These are phyloP conservation scores for Daldinia childiae DNA, from an alignment of 495 filamentous ascomycete species.

Conservation along the genomic window DNA sequence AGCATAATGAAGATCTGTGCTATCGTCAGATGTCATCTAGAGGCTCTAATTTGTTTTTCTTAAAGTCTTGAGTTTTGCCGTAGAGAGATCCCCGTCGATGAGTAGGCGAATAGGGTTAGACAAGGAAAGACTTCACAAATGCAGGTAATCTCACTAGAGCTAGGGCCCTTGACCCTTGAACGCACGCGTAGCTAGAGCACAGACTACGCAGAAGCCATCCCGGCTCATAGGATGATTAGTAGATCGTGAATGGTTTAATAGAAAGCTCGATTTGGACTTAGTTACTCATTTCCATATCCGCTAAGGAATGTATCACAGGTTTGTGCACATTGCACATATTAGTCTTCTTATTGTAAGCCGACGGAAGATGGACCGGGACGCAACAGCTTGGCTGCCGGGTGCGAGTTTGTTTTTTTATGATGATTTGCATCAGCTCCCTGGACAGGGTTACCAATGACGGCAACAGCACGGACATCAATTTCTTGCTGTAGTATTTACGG, in stretches of 20 bases:
- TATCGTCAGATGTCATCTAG: conserved; percentile 23
- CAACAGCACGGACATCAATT: conserved; percentile 18
- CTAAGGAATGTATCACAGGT: conserved; percentile 29
- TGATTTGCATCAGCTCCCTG: conserved; percentile 40
- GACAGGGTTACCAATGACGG: conserved; percentile 34
- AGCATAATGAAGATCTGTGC: conserved; percentile 35
- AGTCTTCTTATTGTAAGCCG: conserved; percentile 26
- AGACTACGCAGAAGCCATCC: conserved; percentile 20
- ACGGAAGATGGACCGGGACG: conserved; percentile 42
- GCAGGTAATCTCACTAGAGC: conserved; percentile 39
- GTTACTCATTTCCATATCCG: conserved; percentile 11
- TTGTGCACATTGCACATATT: neutral
- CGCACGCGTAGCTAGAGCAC: conserved; percentile 15
- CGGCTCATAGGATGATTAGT: conserved; percentile 21
- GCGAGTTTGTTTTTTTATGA: conserved; percentile 40
- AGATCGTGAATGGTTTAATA: conserved; percentile 38
- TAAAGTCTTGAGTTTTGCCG: conserved; percentile 30
- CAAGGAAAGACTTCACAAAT: conserved; percentile 36
- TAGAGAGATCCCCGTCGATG: conserved; percentile 22
- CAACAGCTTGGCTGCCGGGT: conserved; percentile 44
- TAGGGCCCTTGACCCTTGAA: conserved; percentile 28
- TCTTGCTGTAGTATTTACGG: conserved; percentile 7
- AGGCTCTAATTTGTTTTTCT: conserved; percentile 36
- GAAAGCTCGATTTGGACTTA: conserved; percentile 30
- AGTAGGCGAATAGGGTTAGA: conserved; percentile 41